phyloP scores from a whole-genome alignment of 2,329 filamentous ascomycete species.

The Catunica adiposa region DNA sequence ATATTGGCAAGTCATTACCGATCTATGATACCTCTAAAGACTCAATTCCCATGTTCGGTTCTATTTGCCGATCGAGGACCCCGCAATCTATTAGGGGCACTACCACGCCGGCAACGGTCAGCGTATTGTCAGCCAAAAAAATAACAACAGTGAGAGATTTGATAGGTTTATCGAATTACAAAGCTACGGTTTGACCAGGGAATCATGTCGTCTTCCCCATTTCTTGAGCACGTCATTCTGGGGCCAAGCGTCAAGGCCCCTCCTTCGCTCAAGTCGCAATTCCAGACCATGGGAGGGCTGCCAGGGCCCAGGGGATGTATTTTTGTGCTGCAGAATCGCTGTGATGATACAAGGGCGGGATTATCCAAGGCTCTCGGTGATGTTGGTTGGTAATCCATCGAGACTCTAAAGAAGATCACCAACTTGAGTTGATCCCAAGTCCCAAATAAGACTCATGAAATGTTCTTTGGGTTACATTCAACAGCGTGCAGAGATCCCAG shows the following conservation, averaged over 20 bases:
- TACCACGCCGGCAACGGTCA: neutral
- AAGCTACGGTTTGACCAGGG: slow-evolving; percentile 1
- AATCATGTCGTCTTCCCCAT: slow-evolving; percentile 15
- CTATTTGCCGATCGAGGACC: neutral
- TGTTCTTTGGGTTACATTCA: neutral
- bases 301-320: neutral
- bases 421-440: neutral
- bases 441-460: neutral
- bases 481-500: neutral
- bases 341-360: neutral
- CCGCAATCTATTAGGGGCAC: neutral
- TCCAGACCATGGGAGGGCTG: neutral
- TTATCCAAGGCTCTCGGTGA: neutral
- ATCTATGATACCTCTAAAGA: neutral
- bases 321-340: neutral
- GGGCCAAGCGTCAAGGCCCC: slow-evolving; percentile 15
- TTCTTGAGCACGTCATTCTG: slow-evolving; percentile 22
- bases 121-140: neutral
- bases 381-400: neutral
- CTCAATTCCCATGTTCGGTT: neutral
- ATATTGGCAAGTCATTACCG: neutral
- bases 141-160: neutral
- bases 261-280: slow-evolving; percentile 6
- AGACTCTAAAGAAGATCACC: neutral
- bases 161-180: neutral